Evolutionary conservation across 208 protist genomes (phyloP), one percentile per base, ranked within the genome.

Genomic region (Strigomonas galati): DNA sequence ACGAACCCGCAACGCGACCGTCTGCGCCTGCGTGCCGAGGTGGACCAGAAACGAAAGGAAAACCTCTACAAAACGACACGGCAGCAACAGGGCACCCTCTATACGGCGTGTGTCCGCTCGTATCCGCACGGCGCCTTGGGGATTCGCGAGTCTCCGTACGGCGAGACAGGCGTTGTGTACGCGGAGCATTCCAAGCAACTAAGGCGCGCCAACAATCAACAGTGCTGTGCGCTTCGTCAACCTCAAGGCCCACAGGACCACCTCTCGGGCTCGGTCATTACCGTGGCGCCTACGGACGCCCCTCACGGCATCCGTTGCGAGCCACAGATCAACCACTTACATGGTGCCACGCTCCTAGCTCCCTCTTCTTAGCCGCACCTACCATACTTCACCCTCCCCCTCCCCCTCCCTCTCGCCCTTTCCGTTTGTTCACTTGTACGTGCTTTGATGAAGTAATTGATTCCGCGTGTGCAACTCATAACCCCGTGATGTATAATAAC

Each of bases 71-170:
- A 4, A 7, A 4, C 28, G 17, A 28, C 54, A 10, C 14, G 26
- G 53, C 14, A 54, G 35, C 27, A 35, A 9, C 15, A 48, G 32
- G 19, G 52, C 7, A 35, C 66, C 24, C 62, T 83, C n/a, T 62
- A 69, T 32, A 54, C 54, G 23, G 57, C 48, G 10, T 83, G 73
- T 55, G 48, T 61, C 14, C 43, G 28, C 15, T 15, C 57, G 28
- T 67, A 79, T 51, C 49, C 71, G 23, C 78, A 83, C 62, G 78
- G 78, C 7, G 73, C 73, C 26, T 65, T 83, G 0, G 78, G 78
- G 15, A 67, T 83, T n/a, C 43, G 63, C 15, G 78, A 83, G 37
- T 71, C 31, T 15, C 78, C 78, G 27, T 83, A 83, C 53, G 61
- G 60, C 21, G 63, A 63, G 2, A 40, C 56, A 0, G 78, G 69